Evolutionary conservation across 257 asterid genomes (phyloP).

Genomic region (Datura wrightii): DNA sequence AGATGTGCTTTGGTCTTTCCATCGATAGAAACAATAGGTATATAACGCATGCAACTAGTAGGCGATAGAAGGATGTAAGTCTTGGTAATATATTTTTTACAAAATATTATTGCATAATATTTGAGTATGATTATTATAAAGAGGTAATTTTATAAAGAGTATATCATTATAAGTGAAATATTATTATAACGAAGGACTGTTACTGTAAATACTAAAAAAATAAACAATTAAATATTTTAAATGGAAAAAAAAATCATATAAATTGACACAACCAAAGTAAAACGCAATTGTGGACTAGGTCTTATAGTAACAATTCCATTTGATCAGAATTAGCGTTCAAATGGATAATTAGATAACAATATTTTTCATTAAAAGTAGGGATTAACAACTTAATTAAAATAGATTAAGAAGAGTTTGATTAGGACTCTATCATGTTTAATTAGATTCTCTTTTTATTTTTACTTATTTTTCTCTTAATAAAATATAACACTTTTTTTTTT

Average conservation of each 20-base stretch:
- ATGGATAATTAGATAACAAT: not conserved
- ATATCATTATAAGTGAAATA: too few relatives aligned
- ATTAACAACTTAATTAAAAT: not conserved
- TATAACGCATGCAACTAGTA: not conserved
- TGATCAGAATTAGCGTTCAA: not conserved
- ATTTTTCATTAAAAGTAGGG: not conserved
- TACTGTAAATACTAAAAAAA: too few relatives aligned
- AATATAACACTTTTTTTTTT: not conserved
- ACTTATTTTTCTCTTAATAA: not conserved
- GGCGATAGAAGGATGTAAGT: not conserved
- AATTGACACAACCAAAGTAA: not conserved
- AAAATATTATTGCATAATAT: too few relatives aligned
- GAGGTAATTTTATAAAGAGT: too few relatives aligned
- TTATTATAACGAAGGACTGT: too few relatives aligned
- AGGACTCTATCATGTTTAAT: not conserved
- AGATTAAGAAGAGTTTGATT: conserved; percentile 15
- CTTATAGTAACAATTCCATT: not conserved
- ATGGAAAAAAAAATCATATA: not conserved
- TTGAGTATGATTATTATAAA: too few relatives aligned
- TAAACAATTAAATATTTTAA: too few relatives aligned
- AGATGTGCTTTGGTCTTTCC: not conserved
- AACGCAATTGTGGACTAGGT: too few relatives aligned
- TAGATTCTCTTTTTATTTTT: not conserved
- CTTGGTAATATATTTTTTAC: not conserved
- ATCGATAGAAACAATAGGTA: not conserved